Base-by-base conservation (phyloP, 2,329 filamentous ascomycete species). In the Alternaria solani region DNA sequence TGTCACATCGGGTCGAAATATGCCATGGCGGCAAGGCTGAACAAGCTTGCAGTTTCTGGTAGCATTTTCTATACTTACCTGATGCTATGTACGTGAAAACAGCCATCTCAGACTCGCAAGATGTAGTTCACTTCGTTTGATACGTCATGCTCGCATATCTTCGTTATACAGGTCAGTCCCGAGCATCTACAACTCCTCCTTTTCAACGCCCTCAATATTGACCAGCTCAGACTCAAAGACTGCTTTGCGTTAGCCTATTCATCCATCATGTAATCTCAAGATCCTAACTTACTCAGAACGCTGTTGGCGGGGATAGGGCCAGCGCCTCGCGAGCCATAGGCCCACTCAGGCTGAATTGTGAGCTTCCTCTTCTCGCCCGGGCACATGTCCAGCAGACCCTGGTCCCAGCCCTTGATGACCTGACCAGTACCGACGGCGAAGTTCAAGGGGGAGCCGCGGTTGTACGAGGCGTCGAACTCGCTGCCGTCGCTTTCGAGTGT, bases 321-420 rank as follows among this genome's bases (percentile, higher is more conserved):
- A 78, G 95, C 87, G 54, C 82, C 86, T 62, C 91, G 87, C 65
- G 89, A 82, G 61, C 94, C 94, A 77, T 97, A 98, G 51, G 89
- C 94, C 75, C 89, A 87, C 77, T 92, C 90, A 23, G 94, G 93
- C 52, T 93, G 93, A 54, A 99, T 95, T 28, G 93, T 98, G 76
- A 99, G 83, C 60, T 89, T 94, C 81, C 80, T 87, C 88, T 97
- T 97, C 85, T 99, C 94, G 65, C 95, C 95, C 70, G 95, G 90
- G 81, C 94, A 98, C 94, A 98, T 98, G 75, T 94, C 92, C 46
- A 96, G 77, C 25, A 98, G 87, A 53, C 94, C 94, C 76, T 96
- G 83, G 73, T 98, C 94, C 94, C 94, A 97, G 74, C 94, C 94
- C 84, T 95, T 93, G 81, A 99, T 99, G 61, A 98, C 95, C 78